Percentiles rank a stretch among this genome's conserved stretches.
phyloP scores from a whole-genome alignment of 305 asterid species.

The Solanum hybrid region DNA sequence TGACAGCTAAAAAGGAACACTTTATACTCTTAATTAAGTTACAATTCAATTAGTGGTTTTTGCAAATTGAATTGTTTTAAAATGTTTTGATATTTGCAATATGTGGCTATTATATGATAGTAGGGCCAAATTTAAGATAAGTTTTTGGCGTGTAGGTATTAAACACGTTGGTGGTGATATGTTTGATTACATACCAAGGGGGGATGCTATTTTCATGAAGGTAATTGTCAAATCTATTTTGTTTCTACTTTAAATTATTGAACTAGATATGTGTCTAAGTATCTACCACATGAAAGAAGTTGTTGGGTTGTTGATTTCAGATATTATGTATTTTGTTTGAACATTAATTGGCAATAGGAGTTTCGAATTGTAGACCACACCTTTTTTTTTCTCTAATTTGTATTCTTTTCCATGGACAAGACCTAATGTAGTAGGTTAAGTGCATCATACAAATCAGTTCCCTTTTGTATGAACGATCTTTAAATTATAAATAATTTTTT shows the following conservation, averaged over 20 bases:
- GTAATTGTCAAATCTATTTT: background rate
- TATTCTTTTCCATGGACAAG: background rate
- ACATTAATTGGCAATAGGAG: background rate
- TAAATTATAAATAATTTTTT: no score
- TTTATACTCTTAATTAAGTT: no score
- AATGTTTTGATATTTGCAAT: background rate
- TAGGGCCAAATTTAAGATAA: background rate
- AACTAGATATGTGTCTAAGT: no score
- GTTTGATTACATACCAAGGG: conserved; percentile 17
- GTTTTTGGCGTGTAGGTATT: conserved; percentile 7
- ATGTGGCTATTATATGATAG: background rate
- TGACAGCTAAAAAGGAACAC: background rate
- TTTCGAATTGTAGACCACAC: background rate
- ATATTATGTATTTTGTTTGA: background rate
- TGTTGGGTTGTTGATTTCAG: background rate
- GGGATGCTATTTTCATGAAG: conserved; percentile 20
- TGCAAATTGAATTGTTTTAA: no score
- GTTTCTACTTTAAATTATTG: background rate
- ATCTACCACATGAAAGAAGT: background rate
- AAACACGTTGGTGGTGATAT: conserved; percentile 20
- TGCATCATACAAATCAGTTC: background rate
- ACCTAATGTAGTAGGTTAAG: background rate
- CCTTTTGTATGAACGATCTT: background rate
- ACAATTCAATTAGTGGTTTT: no score
- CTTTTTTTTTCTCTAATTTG: background rate